A percentile compares a stretch with the other conserved stretches of the same genome.
phyloP scores from a whole-genome alignment of 306 rosid species.

The Vigna hirtella region DNA sequence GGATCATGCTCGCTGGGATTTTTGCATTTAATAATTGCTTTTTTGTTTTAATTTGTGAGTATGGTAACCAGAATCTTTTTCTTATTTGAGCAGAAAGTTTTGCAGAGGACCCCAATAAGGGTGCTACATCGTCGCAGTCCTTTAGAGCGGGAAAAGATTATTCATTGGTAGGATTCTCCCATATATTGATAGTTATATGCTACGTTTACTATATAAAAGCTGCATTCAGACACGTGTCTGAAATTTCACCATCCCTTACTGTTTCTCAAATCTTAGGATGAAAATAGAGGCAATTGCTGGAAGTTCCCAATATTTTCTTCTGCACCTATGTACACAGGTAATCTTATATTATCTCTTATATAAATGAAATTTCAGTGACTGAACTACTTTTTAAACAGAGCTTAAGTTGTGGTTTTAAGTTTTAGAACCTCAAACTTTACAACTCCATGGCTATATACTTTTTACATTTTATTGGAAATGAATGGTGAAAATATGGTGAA shows the following conservation, averaged over 20 bases:
- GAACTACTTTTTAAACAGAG: slow-evolving; percentile 24
- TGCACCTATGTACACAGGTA: slow-evolving; percentile 96
- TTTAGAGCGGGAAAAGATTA: slow-evolving; percentile 85
- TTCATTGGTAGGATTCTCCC: slow-evolving; percentile 72
- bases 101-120: slow-evolving; percentile 92
- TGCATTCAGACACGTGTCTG: slow-evolving; percentile 29
- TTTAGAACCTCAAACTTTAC: slow-evolving; percentile 4
- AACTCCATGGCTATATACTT: slow-evolving; percentile 23
- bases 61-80: neutral
- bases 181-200: slow-evolving; percentile 31
- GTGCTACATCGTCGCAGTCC: slow-evolving; percentile 99
- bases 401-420: neutral
- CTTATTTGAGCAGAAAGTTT: slow-evolving; percentile 60
- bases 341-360: slow-evolving; percentile 2
- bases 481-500: slow-evolving; percentile 1
- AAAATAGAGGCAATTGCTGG: slow-evolving; percentile 73
- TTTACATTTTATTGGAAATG: slow-evolving; percentile 38
- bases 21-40: slow-evolving; percentile 1
- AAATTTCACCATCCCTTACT: slow-evolving; percentile 18
- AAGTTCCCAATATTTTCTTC: slow-evolving; percentile 85
- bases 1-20: neutral
- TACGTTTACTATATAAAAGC: slow-evolving; percentile 22
- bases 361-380: slow-evolving; percentile 1
- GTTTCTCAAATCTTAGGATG: slow-evolving; percentile 71
- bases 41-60: slow-evolving; percentile 19